Percentiles rank a stretch among this genome's conserved stretches.
phyloP scores from a whole-genome alignment of 345 rosid genomes.

The Firmiana major region DNA sequence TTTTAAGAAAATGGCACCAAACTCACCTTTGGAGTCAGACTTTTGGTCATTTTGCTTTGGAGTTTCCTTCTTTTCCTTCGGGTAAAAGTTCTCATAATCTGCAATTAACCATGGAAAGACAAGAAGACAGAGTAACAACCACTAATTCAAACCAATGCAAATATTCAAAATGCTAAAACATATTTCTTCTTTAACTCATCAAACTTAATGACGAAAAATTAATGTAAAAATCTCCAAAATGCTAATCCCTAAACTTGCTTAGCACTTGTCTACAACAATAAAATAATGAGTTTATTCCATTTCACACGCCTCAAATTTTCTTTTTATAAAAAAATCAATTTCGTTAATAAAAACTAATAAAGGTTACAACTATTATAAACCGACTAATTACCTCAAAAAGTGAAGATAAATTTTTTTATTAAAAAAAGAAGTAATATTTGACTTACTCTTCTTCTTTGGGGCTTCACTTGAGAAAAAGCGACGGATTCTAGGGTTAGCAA shows the following conservation, averaged over 20 bases:
- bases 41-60: conserved; percentile 76
- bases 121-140: background rate
- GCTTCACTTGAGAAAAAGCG: conserved; percentile 65
- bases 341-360: background rate
- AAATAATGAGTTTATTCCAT: background rate
- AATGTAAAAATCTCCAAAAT: background rate
- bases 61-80: conserved; percentile 75
- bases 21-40: conserved; percentile 74
- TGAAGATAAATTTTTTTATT: no score
- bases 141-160: background rate
- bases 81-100: conserved; percentile 88
- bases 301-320: background rate
- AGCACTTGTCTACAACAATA: background rate
- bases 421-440: background rate
- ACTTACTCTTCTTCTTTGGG: conserved; percentile 76
- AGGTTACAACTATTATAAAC: background rate
- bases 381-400: background rate
- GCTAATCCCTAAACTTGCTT: background rate
- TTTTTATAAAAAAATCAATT: background rate
- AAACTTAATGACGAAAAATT: background rate
- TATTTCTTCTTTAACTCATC: background rate
- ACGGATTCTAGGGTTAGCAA: conserved; percentile 60
- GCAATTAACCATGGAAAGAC: conserved; percentile 11
- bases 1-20: background rate
- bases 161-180: background rate